A percentile compares a stretch with the other conserved stretches of the same genome.
Conservation (phyloP, 345 rosid species). For the Streptanthus diversifolius region DNA sequence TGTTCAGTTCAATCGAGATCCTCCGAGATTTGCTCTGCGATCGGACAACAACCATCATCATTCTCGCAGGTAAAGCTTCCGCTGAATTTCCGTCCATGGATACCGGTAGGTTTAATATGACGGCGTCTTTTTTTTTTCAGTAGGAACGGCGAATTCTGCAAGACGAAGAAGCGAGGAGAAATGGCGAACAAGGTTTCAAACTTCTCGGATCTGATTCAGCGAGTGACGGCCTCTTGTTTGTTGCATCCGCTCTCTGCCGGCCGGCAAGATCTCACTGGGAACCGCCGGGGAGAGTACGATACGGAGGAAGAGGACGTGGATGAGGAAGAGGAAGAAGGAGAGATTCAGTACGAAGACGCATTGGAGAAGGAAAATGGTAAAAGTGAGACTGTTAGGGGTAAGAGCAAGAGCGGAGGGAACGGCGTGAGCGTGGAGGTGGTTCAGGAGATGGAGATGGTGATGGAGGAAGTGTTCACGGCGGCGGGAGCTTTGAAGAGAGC, state of each 20-base stretch:
- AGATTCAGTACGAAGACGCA: slow-evolving; percentile 36
- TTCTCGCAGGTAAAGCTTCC: slow-evolving; percentile 23
- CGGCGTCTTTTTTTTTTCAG: neutral
- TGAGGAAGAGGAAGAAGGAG: slow-evolving; percentile 38
- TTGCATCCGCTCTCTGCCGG: slow-evolving; percentile 76
- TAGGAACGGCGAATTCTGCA: slow-evolving; percentile 35
- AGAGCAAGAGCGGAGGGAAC: slow-evolving; percentile 6
- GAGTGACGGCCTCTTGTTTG: slow-evolving; percentile 83
- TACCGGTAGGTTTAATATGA: neutral
- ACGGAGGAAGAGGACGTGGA: slow-evolving; percentile 34
- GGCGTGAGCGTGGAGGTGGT: slow-evolving; percentile 31
- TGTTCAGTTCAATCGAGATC: slow-evolving; percentile 47
- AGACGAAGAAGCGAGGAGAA: slow-evolving; percentile 51
- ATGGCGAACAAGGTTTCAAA: slow-evolving; percentile 66
- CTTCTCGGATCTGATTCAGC: slow-evolving; percentile 83
- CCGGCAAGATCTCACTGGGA: slow-evolving; percentile 43
- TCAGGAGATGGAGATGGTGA: slow-evolving; percentile 54
- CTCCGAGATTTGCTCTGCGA: slow-evolving; percentile 38
- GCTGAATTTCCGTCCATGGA: neutral
- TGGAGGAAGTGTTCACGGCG: slow-evolving; percentile 75
- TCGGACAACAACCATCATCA: slow-evolving; percentile 33
- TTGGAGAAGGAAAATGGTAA: slow-evolving; percentile 23
- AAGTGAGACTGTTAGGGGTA: slow-evolving; percentile 18
- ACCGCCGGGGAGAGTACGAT: slow-evolving; percentile 28
- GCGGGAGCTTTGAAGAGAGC: slow-evolving; percentile 69